A percentile compares a stretch with the other conserved stretches of the same genome.
phyloP scores from a whole-genome alignment of 164 flowering plant species.

The Annona cherimola region DNA sequence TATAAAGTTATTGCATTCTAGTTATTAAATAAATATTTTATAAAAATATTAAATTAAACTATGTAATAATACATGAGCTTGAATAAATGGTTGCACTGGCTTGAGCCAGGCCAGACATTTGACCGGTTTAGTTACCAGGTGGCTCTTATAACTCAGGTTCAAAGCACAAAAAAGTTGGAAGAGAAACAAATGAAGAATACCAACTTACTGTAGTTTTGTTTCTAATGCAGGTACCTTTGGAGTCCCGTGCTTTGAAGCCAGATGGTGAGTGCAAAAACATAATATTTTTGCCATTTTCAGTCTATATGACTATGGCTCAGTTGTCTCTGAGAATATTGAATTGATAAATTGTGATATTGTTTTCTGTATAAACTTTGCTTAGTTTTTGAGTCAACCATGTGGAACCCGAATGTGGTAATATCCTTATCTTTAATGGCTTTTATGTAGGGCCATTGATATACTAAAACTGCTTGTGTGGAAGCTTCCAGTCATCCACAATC shows the following conservation, averaged over 20 bases:
- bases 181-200: background rate
- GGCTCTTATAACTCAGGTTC: too few relatives aligned
- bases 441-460: background rate
- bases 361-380: background rate
- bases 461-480: too few relatives aligned
- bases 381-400: background rate
- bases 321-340: background rate
- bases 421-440: background rate
- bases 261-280: constrained; percentile 42
- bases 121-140: too few relatives aligned
- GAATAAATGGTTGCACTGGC: too few relatives aligned
- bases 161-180: too few relatives aligned
- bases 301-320: background rate
- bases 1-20: too few relatives aligned
- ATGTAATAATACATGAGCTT: too few relatives aligned
- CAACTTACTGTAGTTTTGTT: background rate
- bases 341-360: background rate
- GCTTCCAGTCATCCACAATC: too few relatives aligned
- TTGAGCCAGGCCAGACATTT: too few relatives aligned
- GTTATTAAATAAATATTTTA: too few relatives aligned
- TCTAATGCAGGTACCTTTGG: constrained; percentile 36
- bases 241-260: constrained; percentile 26
- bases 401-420: background rate
- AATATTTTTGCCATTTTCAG: background rate
- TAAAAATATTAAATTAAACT: too few relatives aligned